Evolutionary conservation across 768 basidiomycete genomes (phyloP).

Genomic region (Leccinum uliginosum): DNA sequence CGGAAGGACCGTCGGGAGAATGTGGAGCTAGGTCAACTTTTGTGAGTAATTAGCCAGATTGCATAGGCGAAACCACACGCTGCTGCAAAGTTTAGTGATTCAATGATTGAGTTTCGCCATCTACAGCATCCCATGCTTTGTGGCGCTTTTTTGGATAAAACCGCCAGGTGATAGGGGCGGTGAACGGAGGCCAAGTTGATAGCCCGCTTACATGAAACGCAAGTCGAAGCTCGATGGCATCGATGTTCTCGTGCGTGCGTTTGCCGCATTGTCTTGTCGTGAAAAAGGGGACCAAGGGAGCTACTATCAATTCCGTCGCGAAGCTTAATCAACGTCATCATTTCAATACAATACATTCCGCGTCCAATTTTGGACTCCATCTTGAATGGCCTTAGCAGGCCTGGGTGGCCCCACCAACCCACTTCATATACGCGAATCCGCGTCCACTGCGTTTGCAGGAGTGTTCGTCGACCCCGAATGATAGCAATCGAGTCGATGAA

Average conservation of each 20-base stretch:
- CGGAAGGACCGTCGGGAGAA: conserved; percentile 52
- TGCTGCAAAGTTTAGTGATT: conserved; percentile 8
- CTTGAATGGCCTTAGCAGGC: not conserved
- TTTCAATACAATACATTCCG: conserved; percentile 6
- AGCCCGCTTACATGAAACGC: conserved; percentile 13
- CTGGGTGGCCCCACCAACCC: not conserved
- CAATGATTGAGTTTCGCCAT: not conserved
- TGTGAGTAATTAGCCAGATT: conserved; percentile 14
- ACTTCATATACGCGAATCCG: not conserved
- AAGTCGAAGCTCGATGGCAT: conserved; percentile 14
- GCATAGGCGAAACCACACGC: conserved; percentile 10
- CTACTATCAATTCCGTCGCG: conserved; percentile 11
- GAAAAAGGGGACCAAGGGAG: conserved; percentile 3
- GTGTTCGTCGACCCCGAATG: not conserved
- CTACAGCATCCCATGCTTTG: conserved; percentile 3
- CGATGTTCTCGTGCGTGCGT: conserved; percentile 13
- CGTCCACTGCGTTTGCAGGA: not conserved
- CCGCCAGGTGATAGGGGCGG: conserved; percentile 6
- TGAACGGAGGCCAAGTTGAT: conserved; percentile 2
- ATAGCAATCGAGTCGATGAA: not conserved
- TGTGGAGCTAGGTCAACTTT: conserved; percentile 31
- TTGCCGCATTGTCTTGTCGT: conserved; percentile 23
- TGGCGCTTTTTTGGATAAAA: conserved; percentile 8
- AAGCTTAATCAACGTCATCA: conserved; percentile 19
- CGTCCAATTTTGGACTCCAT: conserved; percentile 1